Percentiles rank a stretch among this genome's conserved stretches.
Evolutionary conservation across 106 monocot species (phyloP).

Genomic region (Amphibolis antarctica): DNA sequence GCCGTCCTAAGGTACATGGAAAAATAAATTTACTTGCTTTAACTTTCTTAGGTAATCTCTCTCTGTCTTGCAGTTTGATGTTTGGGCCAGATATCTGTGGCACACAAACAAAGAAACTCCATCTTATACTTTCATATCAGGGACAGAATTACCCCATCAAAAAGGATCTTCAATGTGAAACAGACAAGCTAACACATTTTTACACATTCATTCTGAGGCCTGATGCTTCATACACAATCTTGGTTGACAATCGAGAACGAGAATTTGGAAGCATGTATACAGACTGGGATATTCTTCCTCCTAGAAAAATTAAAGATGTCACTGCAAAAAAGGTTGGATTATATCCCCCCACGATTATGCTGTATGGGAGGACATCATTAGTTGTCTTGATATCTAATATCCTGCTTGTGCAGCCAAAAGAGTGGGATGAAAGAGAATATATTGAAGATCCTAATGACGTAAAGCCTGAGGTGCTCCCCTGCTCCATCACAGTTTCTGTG

Average conservation of each 20-base stretch:
- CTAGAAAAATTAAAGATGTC: conserved; percentile 75
- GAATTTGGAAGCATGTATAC: conserved; percentile 97
- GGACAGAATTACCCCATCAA: conserved; percentile 95
- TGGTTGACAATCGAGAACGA: conserved; percentile 95
- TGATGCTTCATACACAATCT: conserved; percentile 78
- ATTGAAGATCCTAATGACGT: conserved; percentile 80
- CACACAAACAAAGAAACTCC: conserved; percentile 94
- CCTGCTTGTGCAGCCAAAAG: conserved; percentile 52
- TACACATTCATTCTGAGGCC: conserved; percentile 94
- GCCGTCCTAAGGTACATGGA: no score
- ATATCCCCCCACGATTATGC: neutral
- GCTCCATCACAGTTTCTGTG: neutral
- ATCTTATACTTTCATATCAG: conserved; percentile 89
- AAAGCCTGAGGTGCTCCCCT: conserved; percentile 71
- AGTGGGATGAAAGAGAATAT: conserved; percentile 87
- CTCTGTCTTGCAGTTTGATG: conserved; percentile 60
- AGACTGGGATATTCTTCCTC: conserved; percentile 97
- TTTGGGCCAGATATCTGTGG: conserved; percentile 98
- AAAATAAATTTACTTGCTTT: no score
- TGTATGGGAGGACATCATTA: neutral
- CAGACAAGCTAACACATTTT: conserved; percentile 86
- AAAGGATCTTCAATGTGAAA: conserved; percentile 90
- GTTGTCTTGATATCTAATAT: neutral
- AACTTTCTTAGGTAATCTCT: neutral
- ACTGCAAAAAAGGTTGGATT: conserved; percentile 72